A percentile compares a stretch with the other conserved stretches of the same genome.
These are phyloP conservation scores for Acer saccharum DNA, from an alignment of 345 rosid species.

Conservation along the genomic window DNA sequence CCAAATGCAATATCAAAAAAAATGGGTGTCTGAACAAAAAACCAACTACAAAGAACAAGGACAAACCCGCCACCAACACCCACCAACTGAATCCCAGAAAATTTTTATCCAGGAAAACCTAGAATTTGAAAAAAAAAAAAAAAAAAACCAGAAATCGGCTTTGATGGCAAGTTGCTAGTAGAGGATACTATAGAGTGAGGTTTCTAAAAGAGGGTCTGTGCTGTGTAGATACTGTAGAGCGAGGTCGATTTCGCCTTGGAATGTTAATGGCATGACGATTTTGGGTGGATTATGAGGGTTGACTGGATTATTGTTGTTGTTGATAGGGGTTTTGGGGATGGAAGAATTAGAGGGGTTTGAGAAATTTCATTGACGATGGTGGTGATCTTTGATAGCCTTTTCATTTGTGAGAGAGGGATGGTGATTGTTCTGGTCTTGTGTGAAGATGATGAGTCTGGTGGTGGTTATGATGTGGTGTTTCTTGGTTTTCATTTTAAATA, in stretches of 20 bases:
- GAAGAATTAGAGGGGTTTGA: conserved; percentile 22
- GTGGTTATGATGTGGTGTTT: too few relatives aligned
- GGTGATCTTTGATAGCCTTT: conserved; percentile 18
- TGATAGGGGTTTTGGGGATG: conserved; percentile 18
- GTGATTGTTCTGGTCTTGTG: conserved; percentile 20
- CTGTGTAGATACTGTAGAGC: conserved; percentile 60
- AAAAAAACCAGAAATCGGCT: too few relatives aligned
- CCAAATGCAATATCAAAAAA: too few relatives aligned
- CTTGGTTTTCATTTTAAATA: too few relatives aligned
- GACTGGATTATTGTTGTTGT: not conserved
- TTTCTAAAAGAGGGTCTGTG: conserved; percentile 56
- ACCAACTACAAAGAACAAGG: too few relatives aligned
- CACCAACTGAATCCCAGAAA: too few relatives aligned
- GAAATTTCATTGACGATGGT: conserved; percentile 4
- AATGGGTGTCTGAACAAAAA: too few relatives aligned
- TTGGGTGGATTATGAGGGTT: not conserved
- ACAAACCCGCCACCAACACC: too few relatives aligned
- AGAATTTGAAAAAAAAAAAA: too few relatives aligned
- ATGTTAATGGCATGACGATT: conserved; percentile 40
- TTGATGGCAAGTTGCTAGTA: conserved; percentile 80
- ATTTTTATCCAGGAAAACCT: too few relatives aligned
- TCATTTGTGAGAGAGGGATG: conserved; percentile 1
- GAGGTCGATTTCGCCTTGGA: conserved; percentile 52
- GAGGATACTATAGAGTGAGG: conserved; percentile 35
- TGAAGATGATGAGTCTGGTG: not conserved